These are phyloP conservation scores for Cyberlindnera veronae DNA, from an alignment of 805 yeast genomes.

Conservation along the genomic window DNA sequence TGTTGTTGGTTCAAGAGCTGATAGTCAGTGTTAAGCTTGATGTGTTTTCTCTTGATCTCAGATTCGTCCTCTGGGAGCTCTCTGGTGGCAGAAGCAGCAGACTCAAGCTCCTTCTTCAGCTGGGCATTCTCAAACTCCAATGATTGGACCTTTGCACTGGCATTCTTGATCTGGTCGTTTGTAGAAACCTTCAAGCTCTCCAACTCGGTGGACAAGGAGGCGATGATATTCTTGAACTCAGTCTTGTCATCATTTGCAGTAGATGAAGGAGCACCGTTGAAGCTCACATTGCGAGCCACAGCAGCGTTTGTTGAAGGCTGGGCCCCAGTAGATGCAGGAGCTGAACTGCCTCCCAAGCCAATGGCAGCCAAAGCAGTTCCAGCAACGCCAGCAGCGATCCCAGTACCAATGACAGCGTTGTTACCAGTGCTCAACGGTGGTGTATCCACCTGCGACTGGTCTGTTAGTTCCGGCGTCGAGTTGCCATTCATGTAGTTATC, in stretches of 20 bases:
- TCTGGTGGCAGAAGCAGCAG: neutral
- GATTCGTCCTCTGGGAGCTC: conserved; percentile 17
- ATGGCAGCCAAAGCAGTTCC: conserved; percentile 4
- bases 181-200: conserved; percentile 39
- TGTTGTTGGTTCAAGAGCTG: conserved; percentile 47
- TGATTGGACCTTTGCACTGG: conserved; percentile 48
- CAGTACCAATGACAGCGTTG: conserved; percentile 9
- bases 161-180: conserved; percentile 50
- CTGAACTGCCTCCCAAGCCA: too few relatives aligned
- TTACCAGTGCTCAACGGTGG: conserved; percentile 9
- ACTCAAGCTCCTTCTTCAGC: conserved; percentile 18
- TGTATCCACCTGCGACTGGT: neutral
- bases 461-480: conserved; percentile 16
- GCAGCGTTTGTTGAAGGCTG: conserved; percentile 7
- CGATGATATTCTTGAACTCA: conserved; percentile 29
- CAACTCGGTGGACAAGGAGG: conserved; percentile 33
- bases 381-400: conserved; percentile 13
- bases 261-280: conserved; percentile 1
- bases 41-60: conserved; percentile 39
- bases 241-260: conserved; percentile 18
- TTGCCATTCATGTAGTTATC: conserved; percentile 25
- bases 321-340: too few relatives aligned
- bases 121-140: conserved; percentile 40
- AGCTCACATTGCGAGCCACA: conserved; percentile 10
- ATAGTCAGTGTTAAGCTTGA: conserved; percentile 42